These are phyloP conservation scores for Podila horticola DNA, from an alignment of 192 early-diverging fungal species.

Conservation along the genomic window DNA sequence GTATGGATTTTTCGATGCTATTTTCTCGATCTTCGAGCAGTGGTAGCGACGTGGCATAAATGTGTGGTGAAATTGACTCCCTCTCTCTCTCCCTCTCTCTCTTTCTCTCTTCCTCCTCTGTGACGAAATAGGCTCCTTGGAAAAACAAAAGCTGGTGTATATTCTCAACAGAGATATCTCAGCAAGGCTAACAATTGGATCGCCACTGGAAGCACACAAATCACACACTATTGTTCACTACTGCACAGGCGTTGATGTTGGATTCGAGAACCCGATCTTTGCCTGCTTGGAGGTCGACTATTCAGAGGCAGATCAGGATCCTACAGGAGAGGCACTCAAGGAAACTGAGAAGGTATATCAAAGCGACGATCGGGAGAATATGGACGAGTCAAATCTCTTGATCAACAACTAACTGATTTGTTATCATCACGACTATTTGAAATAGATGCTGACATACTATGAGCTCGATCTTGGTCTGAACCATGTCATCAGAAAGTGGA, in stretches of 20 bases:
- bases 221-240: conserved; percentile 80
- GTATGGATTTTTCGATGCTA: conserved; percentile 16
- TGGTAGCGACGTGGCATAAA: too few species aligned
- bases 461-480: conserved; percentile 99
- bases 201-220: conserved; percentile 95
- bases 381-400: too few species aligned
- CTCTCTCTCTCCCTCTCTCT: background rate
- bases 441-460: conserved; percentile 86
- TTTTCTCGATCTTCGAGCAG: background rate
- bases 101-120: background rate
- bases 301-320: conserved; percentile 82
- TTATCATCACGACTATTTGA: background rate
- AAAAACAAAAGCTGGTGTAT: conserved; percentile 97
- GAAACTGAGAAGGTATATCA: conserved; percentile 74
- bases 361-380: background rate
- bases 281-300: conserved; percentile 92
- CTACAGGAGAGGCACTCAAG: conserved; percentile 73
- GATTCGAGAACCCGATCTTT: conserved; percentile 98
- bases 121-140: conserved; percentile 74
- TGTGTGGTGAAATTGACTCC: background rate
- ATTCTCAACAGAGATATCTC: conserved; percentile 94
- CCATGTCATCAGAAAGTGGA: conserved; percentile 98
- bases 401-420: too few species aligned
- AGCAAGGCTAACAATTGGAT: conserved; percentile 87
- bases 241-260: conserved; percentile 94